A percentile compares a stretch with the other conserved stretches of the same genome.
phyloP scores from a whole-genome alignment of 345 rosid species.

The Melaleuca quinquenervia region DNA sequence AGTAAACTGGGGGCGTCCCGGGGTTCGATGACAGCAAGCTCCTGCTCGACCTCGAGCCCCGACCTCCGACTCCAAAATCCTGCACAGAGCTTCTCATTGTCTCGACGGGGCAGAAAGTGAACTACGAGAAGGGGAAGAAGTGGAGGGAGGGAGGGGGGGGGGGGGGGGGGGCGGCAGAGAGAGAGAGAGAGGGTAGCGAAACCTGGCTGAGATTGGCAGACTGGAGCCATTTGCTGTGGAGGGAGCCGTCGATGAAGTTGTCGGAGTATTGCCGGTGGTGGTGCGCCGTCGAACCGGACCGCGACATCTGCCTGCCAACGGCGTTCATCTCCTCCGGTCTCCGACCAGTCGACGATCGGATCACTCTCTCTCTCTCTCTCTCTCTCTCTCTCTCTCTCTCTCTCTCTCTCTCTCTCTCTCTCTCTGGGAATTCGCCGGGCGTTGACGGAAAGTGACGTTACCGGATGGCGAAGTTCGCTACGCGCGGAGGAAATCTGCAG shows the following conservation, averaged over 20 bases:
- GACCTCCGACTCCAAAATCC: background rate
- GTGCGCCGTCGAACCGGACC: conserved; percentile 29
- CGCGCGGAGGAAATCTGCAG: too few species aligned
- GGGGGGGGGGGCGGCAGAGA: background rate
- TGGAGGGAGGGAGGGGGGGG: background rate
- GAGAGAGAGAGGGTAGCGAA: accelerated
- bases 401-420: background rate
- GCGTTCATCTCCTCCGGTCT: conserved; percentile 8
- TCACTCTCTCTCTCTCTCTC: background rate
- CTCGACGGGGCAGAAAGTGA: background rate
- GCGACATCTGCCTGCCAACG: conserved; percentile 29
- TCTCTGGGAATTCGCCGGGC: background rate
- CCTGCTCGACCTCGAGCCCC: background rate
- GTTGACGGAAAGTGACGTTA: background rate
- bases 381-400: background rate
- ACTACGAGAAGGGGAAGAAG: background rate
- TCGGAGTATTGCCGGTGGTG: conserved; percentile 49
- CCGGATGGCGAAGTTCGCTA: too few species aligned
- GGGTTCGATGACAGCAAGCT: background rate
- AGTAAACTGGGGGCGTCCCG: conserved; percentile 3
- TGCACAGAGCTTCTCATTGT: background rate
- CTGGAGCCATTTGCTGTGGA: conserved; percentile 27
- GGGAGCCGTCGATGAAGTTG: conserved; percentile 27
- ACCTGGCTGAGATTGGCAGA: conserved; percentile 7
- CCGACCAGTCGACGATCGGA: background rate